Base-by-base conservation (phyloP, 2,329 filamentous ascomycete species). In the Sporothrix curviconia region DNA sequence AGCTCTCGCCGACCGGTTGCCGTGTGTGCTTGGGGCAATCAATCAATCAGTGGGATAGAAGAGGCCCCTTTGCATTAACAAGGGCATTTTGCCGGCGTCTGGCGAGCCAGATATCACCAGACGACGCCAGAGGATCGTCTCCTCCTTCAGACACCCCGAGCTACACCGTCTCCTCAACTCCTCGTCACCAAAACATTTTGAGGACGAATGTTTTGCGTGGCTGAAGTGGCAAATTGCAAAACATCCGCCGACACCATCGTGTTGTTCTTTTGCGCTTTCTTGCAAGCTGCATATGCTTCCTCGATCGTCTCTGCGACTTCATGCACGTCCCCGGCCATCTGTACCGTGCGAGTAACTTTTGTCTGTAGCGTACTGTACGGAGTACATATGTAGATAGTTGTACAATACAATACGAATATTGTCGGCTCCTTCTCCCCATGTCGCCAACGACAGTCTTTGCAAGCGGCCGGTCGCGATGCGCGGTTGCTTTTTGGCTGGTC, bases 381-480 rank as follows among this genome's bases (percentile, higher is more conserved):
- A n/a, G n/a, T n/a, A n/a, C n/a, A n/a, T n/a, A n/a, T n/a, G n/a
- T n/a, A n/a, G n/a, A n/a, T n/a, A n/a, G n/a, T n/a, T n/a, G n/a
- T n/a, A n/a, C n/a, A n/a, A n/a, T n/a, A n/a, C n/a, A n/a, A n/a
- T n/a, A n/a, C n/a, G n/a, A n/a, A n/a, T n/a, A n/a, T n/a, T n/a
- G n/a, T n/a, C n/a, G n/a, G n/a, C n/a, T 12, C n/a, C 17, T 11
- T 7, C 4, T 47, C 8, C 12, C 44, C 30, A 17, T 40, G 15
- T 40, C 34, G 12, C 37, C 24, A 7, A 19, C 17, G 34, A 51
- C 34, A 51, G 39, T 51, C 32, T 39, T 39, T 51, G 30, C 32
- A 50, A 28, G 34, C 49, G 19, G 34, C 32, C 52, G 34, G 32
- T 55, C 52, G 42, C 52, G 52, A 55, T 55, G 22, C 52, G 52